Percentiles rank a stretch among this genome's conserved stretches.
Conservation (phyloP, 495 filamentous ascomycete species). For the Elasticomyces elasticus region DNA sequence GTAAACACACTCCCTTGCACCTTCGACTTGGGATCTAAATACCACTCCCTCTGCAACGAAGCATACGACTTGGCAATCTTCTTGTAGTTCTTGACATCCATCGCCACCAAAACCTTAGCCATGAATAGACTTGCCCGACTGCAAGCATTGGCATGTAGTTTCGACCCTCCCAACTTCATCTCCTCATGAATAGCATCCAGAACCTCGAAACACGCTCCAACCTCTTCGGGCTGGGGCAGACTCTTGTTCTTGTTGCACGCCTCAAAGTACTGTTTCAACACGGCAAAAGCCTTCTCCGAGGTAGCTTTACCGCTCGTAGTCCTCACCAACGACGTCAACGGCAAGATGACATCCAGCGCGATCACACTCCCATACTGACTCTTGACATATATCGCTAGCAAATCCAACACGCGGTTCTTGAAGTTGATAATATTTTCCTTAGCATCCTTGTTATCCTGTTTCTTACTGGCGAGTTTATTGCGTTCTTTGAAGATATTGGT, state of each 20-base stretch:
- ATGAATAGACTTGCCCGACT: conserved; percentile 56
- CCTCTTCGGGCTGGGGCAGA: conserved; percentile 30
- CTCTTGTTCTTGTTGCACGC: conserved; percentile 51
- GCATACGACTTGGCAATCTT: conserved; percentile 49
- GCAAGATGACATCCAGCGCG: conserved; percentile 58
- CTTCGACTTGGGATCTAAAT: conserved; percentile 45
- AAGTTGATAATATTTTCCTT: conserved; percentile 87
- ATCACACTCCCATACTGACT: conserved; percentile 58
- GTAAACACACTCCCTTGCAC: conserved; percentile 55
- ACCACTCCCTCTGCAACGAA: conserved; percentile 44
- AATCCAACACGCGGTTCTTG: conserved; percentile 84
- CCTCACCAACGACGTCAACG: conserved; percentile 48
- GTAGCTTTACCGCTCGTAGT: conserved; percentile 61
- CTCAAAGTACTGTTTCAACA: conserved; percentile 63
- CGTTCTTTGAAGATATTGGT: conserved; percentile 73
- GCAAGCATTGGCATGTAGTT: conserved; percentile 45
- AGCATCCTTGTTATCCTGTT: conserved; percentile 73
- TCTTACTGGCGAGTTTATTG: conserved; percentile 49
- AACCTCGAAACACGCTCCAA: conserved; percentile 38
- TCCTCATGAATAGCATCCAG: conserved; percentile 62
- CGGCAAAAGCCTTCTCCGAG: conserved; percentile 56
- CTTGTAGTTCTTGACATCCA: conserved; percentile 40
- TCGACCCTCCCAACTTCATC: conserved; percentile 52
- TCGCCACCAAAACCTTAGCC: conserved; percentile 48
- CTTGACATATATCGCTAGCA: conserved; percentile 78